Evolutionary conservation across 805 yeast genomes (phyloP).

Genomic region (Yamadazyma ubonensis): DNA sequence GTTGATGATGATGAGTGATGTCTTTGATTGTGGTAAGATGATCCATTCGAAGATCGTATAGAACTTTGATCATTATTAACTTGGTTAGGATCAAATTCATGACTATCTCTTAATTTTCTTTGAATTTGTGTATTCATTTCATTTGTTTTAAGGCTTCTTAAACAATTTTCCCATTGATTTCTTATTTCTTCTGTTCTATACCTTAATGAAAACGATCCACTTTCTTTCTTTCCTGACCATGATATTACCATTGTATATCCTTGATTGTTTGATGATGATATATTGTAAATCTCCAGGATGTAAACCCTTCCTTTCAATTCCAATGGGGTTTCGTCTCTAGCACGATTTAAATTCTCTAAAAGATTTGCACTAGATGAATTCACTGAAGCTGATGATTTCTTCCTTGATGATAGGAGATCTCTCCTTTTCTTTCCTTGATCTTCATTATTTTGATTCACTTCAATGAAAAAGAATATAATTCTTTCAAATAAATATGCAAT

Average conservation of each 20-base stretch:
- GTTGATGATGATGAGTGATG: constrained; percentile 44
- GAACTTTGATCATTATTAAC: constrained; percentile 18
- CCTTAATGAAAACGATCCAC: constrained; percentile 79
- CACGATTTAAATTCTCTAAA: constrained; percentile 33
- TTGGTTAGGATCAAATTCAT: constrained; percentile 15
- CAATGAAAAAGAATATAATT: constrained; percentile 50
- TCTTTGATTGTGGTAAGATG: constrained; percentile 23
- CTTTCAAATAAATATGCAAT: constrained; percentile 83
- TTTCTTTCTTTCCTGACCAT: constrained; percentile 85
- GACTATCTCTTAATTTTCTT: constrained; percentile 36
- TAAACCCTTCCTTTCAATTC: constrained; percentile 82
- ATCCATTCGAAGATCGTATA: constrained; percentile 29
- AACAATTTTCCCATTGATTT: constrained; percentile 75
- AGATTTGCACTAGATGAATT: constrained; percentile 36
- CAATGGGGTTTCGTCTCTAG: constrained; percentile 28
- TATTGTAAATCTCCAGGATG: constrained; percentile 58
- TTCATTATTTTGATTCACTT: constrained; percentile 20
- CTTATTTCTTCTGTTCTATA: constrained; percentile 82
- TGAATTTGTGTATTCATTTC: constrained; percentile 42
- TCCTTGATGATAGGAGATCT: constrained; percentile 46
- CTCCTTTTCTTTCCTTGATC: constrained; percentile 36
- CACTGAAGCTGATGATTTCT: constrained; percentile 48
- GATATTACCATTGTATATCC: constrained; percentile 64
- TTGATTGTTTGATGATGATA: constrained; percentile 33
- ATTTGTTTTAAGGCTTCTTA: constrained; percentile 47